Base-by-base conservation (phyloP, 805 yeast species). In the Candida chilensis region DNA sequence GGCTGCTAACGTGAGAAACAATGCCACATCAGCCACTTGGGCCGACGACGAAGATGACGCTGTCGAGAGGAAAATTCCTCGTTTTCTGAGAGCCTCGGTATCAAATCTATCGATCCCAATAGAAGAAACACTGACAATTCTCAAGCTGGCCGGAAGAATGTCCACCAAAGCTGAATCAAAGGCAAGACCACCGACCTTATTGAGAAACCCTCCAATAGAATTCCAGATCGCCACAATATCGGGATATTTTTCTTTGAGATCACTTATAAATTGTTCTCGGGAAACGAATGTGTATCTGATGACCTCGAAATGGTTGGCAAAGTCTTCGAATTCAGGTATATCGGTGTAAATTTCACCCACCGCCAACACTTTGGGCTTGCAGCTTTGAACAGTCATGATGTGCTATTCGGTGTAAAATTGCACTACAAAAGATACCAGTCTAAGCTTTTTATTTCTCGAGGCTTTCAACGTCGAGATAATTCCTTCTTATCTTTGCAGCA, bases 21-120 rank as follows among this genome's bases (percentile, higher is more conserved):
- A 48, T 15, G 52, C 67, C 42, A 61, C 45, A 32, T 63, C 68
- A 5, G 67, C 66, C 22, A 63, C 69, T 2, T 67, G 64, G n/a
- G 41, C 47, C 2, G 54, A 50, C 4, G 47, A 40, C 10, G 37
- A 39, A 9, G 49, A 37, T 4, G 54, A 47, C 14, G 45, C 44
- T 21, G 47, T 45, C 27, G 52, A 42, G 34, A 49, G 36, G 16
- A 37, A 33, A n/a, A 49, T 42, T 16, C 45, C 50, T 20, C 39
- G 37, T 24, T 38, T 33, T 14, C 33, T 31, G 45, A 49, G 38
- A 6, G 36, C 40, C 4, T 16, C 36, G 3, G 42, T 55, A 37
- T 60, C 63, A 36, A 53, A 59, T 17, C 48, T 49, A 29, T 63
- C 67, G 37, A 40, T 45, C 3, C 69, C 69, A 4, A 61, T 67